Percentiles rank a stretch among this genome's conserved stretches.
phyloP scores from a whole-genome alignment of 495 filamentous ascomycete genomes.

The Xylaria sp. region DNA sequence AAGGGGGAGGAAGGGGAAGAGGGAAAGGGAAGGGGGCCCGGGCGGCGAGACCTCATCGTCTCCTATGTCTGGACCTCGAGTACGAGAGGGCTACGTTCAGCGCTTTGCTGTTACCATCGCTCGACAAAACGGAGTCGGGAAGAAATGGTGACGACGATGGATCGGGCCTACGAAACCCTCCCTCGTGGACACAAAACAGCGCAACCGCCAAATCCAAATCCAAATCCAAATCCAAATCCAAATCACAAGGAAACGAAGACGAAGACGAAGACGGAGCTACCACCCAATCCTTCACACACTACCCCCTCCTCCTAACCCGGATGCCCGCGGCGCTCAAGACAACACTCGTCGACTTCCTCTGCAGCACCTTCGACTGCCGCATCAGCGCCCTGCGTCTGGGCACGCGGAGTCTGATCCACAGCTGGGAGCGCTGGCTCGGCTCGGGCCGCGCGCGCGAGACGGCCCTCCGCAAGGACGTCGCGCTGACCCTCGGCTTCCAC shows the following conservation, averaged over 20 bases:
- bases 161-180: background rate
- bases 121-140: conserved; percentile 15
- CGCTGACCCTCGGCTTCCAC: conserved; percentile 51
- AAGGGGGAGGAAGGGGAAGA: background rate
- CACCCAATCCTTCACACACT: conserved; percentile 38
- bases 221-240: background rate
- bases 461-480: conserved; percentile 45
- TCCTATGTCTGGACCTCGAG: conserved; percentile 44
- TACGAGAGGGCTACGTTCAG: conserved; percentile 51
- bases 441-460: conserved; percentile 27
- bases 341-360: conserved; percentile 52
- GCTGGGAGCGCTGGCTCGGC: conserved; percentile 52
- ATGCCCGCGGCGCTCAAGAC: conserved; percentile 54
- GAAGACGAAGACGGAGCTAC: conserved; percentile 2
- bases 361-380: conserved; percentile 55
- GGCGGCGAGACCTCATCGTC: conserved; percentile 22
- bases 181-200: conserved; percentile 35
- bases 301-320: conserved; percentile 53
- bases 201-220: background rate
- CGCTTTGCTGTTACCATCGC: conserved; percentile 48
- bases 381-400: conserved; percentile 51
- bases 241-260: background rate
- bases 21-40: background rate
- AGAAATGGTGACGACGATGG: conserved; percentile 1
- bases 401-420: conserved; percentile 47